Percentiles rank a stretch among this genome's conserved stretches.
Evolutionary conservation across 2,329 filamentous ascomycete species (phyloP).

Genomic region (Aspergillus cejpii): DNA sequence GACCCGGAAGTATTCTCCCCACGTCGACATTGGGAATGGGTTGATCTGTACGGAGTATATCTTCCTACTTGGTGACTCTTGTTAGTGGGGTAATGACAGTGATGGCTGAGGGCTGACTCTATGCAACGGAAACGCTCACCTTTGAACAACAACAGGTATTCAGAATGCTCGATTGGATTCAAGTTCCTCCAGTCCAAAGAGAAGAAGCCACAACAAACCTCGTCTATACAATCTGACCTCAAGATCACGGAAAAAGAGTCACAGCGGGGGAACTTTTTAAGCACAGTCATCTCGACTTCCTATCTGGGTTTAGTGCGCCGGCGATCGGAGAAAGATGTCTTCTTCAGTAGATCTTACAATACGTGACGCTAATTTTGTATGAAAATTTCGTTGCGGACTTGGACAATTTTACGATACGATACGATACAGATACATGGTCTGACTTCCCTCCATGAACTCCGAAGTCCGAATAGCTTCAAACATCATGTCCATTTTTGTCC

Average conservation of each 20-base stretch:
- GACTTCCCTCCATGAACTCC: neutral
- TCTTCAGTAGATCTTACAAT: neutral
- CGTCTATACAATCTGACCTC: no score
- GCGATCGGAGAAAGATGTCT: conserved; percentile 19
- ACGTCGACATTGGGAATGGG: conserved; percentile 66
- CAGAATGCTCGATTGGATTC: no score
- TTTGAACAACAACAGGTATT: no score
- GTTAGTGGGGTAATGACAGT: neutral
- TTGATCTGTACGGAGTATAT: conserved; percentile 1
- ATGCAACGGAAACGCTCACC: neutral
- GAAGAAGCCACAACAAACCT: no score
- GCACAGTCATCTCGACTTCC: conserved; percentile 9
- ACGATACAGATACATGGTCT: no score
- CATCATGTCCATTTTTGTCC: neutral
- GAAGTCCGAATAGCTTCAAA: neutral
- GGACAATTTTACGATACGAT: neutral
- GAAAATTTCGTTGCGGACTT: neutral
- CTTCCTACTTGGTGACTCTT: conserved; percentile 1
- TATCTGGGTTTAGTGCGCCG: conserved; percentile 24
- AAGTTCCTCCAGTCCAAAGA: no score
- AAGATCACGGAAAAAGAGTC: neutral
- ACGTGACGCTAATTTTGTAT: neutral
- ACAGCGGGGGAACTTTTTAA: neutral
- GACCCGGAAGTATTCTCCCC: conserved; percentile 73
- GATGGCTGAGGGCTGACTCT: no score